phyloP scores from a whole-genome alignment of 495 filamentous ascomycete species.

The Hypoxylon perforatum region DNA sequence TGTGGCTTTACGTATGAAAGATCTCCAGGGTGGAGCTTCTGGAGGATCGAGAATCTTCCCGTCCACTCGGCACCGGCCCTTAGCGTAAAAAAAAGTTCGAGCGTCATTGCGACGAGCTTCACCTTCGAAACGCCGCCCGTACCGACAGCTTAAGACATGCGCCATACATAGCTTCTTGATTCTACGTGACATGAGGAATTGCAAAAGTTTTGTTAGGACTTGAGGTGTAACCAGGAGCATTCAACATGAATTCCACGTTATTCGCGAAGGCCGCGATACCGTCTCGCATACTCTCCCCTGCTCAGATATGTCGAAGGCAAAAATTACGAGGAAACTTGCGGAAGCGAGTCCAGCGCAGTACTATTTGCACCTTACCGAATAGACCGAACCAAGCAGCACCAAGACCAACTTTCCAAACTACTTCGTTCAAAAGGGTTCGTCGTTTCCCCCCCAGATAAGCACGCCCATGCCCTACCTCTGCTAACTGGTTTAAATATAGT shows the following conservation, averaged over 20 bases:
- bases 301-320: conserved; percentile 60
- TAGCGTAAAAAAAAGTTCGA: conserved; percentile 49
- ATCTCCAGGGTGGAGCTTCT: conserved; percentile 3
- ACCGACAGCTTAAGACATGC: conserved; percentile 8
- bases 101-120: conserved; percentile 44
- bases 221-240: conserved; percentile 21
- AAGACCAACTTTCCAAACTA: conserved; percentile 14
- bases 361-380: conserved; percentile 40
- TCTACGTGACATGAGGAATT: conserved; percentile 24
- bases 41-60: conserved; percentile 47
- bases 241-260: conserved; percentile 62
- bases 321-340: conserved; percentile 48
- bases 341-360: conserved; percentile 42
- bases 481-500: conserved; percentile 55
- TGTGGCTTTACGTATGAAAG: conserved; percentile 18
- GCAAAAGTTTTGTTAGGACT: neutral
- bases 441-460: neutral
- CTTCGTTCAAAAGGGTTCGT: conserved; percentile 39
- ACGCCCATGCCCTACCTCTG: conserved; percentile 4
- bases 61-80: conserved; percentile 42
- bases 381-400: conserved; percentile 12
- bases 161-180: conserved; percentile 1
- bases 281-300: conserved; percentile 59
- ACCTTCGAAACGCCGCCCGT: conserved; percentile 2
- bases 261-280: conserved; percentile 63